phyloP scores from a whole-genome alignment of 177 flowering plant genomes.

The Telopea speciosissima region DNA sequence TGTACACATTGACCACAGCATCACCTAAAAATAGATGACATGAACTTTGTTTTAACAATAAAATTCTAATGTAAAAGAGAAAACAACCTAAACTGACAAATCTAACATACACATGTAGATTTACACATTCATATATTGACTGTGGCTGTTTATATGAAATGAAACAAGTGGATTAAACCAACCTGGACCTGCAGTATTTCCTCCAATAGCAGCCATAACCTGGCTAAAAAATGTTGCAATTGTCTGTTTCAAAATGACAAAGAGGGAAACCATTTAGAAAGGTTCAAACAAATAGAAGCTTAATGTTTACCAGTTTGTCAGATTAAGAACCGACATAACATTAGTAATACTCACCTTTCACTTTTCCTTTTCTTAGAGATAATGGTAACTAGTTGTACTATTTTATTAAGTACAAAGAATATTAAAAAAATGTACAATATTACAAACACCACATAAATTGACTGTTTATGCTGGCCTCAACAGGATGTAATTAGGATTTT shows the following conservation, averaged over 20 bases:
- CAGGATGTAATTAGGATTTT: too few species aligned
- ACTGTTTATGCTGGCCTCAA: too few species aligned
- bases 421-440: too few species aligned
- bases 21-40: slow-evolving; percentile 51
- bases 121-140: too few species aligned
- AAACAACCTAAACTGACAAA: not conserved
- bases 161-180: slow-evolving; percentile 1
- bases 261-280: not conserved
- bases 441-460: too few species aligned
- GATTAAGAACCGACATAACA: not conserved
- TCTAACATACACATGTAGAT: too few species aligned
- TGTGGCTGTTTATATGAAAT: too few species aligned
- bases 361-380: too few species aligned
- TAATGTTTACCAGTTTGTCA: not conserved
- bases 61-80: not conserved
- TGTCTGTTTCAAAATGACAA: slow-evolving; percentile 41
- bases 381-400: too few species aligned
- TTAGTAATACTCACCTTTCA: too few species aligned
- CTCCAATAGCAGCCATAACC: slow-evolving; percentile 86
- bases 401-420: too few species aligned
- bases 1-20: slow-evolving; percentile 92
- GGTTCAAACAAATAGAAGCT: slow-evolving; percentile 1
- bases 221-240: slow-evolving; percentile 78
- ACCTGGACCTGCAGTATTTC: slow-evolving; percentile 93
- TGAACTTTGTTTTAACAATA: not conserved